Evolutionary conservation across 2,329 filamentous ascomycete species (phyloP), one percentile per base, ranked within the genome.

Genomic region (Fusarium tricinctum): DNA sequence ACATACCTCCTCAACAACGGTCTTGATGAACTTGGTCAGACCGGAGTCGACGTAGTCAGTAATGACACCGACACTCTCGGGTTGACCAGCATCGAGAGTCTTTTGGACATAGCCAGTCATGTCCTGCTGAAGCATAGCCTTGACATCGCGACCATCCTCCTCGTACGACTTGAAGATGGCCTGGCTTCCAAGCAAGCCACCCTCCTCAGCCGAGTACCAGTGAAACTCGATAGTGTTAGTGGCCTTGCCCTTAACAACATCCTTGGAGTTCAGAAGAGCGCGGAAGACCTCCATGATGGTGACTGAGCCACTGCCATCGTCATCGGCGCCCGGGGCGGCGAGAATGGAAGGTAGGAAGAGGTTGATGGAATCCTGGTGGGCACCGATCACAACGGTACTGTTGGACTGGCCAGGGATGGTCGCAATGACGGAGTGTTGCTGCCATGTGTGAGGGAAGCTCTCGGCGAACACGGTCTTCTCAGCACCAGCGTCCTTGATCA

Each of bases 121-220:
- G 80, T 98, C 95, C 81, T 98, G 95, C 82, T 98, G 95, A 55
- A 98, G 87, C 96, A 98, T 98, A 33, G 95, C 95, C 82, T 95
- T 97, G 78, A 98, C 86, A 69, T 95, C 89, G 26, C 90, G 87
- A 32, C 86, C 85, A 22, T 87, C 80, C 77, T 90, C 88, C 79
- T 92, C 90, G 76, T 98, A 98, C 9, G 87, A 82, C 50, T 87
- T 85, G 83, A 97, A 98, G 78, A 98, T 92, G 55, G 92, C 94
- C 78, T 97, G 94, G 74, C 91, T 95, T 61, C 94, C 94, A 5
- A 97, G 86, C 45, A 97, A 84, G 33, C 94, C 94, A 50, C 91
- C 93, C 79, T 97, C 94, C 78, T 97, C 94, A 13, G 93, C 94
- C 44, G 90, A 92, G 82, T 97, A 97, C 93, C 93, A 97, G 81